A percentile compares a stretch with the other conserved stretches of the same genome.
Conservation (phyloP, 192 early-diverging fungal species). For the Linnemannia hyalina region DNA sequence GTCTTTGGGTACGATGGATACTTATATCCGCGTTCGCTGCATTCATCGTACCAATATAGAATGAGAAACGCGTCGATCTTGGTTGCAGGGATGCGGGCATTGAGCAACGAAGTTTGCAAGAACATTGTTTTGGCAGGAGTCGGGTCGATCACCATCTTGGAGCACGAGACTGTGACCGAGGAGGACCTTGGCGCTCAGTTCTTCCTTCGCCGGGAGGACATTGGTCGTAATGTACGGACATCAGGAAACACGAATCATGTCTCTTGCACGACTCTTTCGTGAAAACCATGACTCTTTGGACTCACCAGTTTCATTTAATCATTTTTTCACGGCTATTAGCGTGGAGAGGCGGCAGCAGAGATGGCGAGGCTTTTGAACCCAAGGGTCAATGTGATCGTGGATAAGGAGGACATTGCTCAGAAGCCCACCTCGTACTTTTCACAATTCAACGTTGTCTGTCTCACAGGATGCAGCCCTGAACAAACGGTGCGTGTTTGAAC, state of each 20-base stretch:
- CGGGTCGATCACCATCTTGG: conserved; percentile 79
- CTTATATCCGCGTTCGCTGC: not conserved
- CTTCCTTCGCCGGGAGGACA: conserved; percentile 69
- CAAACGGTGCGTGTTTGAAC: conserved; percentile 53
- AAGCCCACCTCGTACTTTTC: conserved; percentile 67
- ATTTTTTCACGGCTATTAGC: conserved; percentile 52
- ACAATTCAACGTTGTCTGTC: conserved; percentile 79
- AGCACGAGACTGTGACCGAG: conserved; percentile 65
- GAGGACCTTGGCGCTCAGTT: conserved; percentile 86
- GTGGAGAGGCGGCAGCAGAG: conserved; percentile 72
- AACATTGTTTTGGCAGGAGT: conserved; percentile 94
- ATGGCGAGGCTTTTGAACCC: conserved; percentile 85
- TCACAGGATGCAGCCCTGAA: conserved; percentile 59
- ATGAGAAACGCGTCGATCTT: conserved; percentile 86
- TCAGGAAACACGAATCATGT: conserved; percentile 11
- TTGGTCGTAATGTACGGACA: conserved; percentile 78
- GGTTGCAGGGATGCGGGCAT: conserved; percentile 76
- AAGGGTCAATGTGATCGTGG: conserved; percentile 75
- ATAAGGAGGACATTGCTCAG: conserved; percentile 55
- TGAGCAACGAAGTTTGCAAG: conserved; percentile 91
- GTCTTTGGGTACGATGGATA: not conserved
- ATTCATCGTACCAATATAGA: conserved; percentile 58
- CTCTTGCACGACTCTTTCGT: too few relatives aligned
- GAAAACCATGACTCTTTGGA: conserved; percentile 2
- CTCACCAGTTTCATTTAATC: conserved; percentile 2